Conservation (phyloP, 306 rosid genomes). For the Cicer cuneatum region DNA sequence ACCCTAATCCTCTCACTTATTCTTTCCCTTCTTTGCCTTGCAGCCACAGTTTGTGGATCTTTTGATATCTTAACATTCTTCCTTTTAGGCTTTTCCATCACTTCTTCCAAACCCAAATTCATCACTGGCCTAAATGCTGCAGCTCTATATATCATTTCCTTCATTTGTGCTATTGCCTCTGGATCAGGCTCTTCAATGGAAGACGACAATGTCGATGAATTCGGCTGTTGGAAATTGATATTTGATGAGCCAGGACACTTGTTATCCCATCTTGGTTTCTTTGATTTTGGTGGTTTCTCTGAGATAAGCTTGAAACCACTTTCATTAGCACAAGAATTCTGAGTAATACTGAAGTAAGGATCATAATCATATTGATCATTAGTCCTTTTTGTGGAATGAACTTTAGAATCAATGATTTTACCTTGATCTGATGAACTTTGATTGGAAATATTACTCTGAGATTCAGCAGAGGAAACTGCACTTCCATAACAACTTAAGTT, state of each 20-base stretch:
- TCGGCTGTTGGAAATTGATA: conserved; percentile 84
- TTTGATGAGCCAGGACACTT: conserved; percentile 71
- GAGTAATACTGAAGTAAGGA: conserved; percentile 52
- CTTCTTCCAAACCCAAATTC: conserved; percentile 75
- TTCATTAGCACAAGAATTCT: conserved; percentile 51
- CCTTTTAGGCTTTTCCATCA: conserved; percentile 82
- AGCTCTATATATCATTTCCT: conserved; percentile 91
- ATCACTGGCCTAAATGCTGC: conserved; percentile 95
- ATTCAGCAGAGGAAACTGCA: conserved; percentile 66
- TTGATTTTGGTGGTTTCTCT: conserved; percentile 57
- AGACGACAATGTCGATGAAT: conserved; percentile 59
- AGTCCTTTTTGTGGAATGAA: conserved; percentile 54
- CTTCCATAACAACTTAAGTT: conserved; percentile 54
- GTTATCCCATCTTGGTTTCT: conserved; percentile 74
- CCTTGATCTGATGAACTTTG: conserved; percentile 55
- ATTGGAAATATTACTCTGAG: conserved; percentile 45
- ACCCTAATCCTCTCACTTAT: conserved; percentile 91
- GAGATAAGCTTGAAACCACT: conserved; percentile 69
- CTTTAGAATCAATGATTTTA: conserved; percentile 38
- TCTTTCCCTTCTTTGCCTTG: conserved; percentile 91
- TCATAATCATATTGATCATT: conserved; percentile 36
- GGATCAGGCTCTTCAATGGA: conserved; percentile 82
- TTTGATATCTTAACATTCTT: conserved; percentile 85
- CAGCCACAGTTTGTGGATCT: conserved; percentile 99
- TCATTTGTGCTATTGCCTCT: conserved; percentile 95